phyloP scores from a whole-genome alignment of 805 yeast genomes.

The Jamesozyma jinghongensis region DNA sequence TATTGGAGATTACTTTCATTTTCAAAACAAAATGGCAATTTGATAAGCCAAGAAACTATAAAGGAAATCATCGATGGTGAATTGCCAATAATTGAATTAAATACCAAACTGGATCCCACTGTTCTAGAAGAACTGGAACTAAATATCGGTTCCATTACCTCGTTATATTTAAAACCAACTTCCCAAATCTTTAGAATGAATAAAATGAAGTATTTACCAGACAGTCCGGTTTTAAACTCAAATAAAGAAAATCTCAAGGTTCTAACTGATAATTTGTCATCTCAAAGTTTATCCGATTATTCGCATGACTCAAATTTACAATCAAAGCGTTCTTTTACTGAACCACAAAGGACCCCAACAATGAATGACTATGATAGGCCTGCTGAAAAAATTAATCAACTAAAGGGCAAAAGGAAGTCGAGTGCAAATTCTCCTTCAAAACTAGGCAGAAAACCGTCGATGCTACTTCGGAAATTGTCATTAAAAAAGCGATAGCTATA shows the following conservation, averaged over 20 bases:
- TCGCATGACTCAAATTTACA: not conserved
- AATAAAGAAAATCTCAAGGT: constrained; percentile 14
- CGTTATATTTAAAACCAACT: constrained; percentile 77
- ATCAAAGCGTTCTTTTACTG: not conserved
- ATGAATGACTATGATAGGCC: constrained; percentile 36
- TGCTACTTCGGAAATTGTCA: constrained; percentile 26
- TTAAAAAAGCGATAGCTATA: constrained; percentile 10
- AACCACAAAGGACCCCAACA: constrained; percentile 8
- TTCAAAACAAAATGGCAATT: constrained; percentile 26
- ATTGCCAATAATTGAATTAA: constrained; percentile 57
- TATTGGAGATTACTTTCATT: constrained; percentile 72
- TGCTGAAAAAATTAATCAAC: constrained; percentile 30
- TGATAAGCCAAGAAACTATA: constrained; percentile 32
- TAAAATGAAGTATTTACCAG: constrained; percentile 40
- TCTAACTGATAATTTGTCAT: constrained; percentile 3
- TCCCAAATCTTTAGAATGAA: constrained; percentile 67
- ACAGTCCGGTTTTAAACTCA: constrained; percentile 40
- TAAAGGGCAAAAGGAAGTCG: constrained; percentile 29
- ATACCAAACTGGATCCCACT: constrained; percentile 58
- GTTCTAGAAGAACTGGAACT: constrained; percentile 75
- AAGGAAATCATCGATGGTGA: constrained; percentile 49
- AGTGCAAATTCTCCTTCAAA: constrained; percentile 24
- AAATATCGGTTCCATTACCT: constrained; percentile 72
- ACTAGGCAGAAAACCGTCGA: constrained; percentile 29
- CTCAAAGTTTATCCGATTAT: not conserved